Evolutionary conservation across 2,329 filamentous ascomycete genomes (phyloP), one percentile per base, ranked within the genome.

Genomic region (Fusarium oligoseptatum): DNA sequence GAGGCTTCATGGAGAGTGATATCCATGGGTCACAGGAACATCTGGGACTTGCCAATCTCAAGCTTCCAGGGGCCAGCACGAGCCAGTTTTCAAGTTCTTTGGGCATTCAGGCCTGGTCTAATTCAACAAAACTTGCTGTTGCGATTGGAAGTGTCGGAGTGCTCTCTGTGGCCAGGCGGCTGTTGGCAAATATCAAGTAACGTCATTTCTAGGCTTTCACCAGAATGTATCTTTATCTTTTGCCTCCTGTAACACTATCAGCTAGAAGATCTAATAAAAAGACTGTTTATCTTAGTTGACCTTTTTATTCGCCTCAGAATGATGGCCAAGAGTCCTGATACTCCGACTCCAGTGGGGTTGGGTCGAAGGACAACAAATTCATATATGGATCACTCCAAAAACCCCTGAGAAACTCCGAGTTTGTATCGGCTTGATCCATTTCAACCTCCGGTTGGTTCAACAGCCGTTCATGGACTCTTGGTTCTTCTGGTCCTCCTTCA

Each of bases 1-100:
- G 76, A 1, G 72, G 76, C 0, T 77, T 77, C 24, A 77, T 77
- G 76, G 76, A 77, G 36, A 76, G 52, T 8, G 76, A 77, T 17
- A 73, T 77, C 2, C 76, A 77, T 11, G 76, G 76, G 0, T 77
- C 76, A 0, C 76, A 77, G 27, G 71, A 77, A 20, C 76, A 77
- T 41, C 29, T 70, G 14, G 76, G 76, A 0, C 63, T 77, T 22
- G 69, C 73, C 0, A 74, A 61, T 3, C 17, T 77, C 2, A 65
- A 57, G 12, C 15, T 77, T 2, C 61, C 72, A 7, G 17, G 29
- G 6, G 5, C 50, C 10, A 14, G 2, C 0, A 36, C n/a, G 10
- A 29, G 11, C 27, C 27, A 2, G 1, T 29, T 9, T 12, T 11
- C 9, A 5, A 24, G 1, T 2, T 2, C 48, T 20, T 15, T 27